Conservation (phyloP, 257 asterid species). For the Asclepias syriaca region DNA sequence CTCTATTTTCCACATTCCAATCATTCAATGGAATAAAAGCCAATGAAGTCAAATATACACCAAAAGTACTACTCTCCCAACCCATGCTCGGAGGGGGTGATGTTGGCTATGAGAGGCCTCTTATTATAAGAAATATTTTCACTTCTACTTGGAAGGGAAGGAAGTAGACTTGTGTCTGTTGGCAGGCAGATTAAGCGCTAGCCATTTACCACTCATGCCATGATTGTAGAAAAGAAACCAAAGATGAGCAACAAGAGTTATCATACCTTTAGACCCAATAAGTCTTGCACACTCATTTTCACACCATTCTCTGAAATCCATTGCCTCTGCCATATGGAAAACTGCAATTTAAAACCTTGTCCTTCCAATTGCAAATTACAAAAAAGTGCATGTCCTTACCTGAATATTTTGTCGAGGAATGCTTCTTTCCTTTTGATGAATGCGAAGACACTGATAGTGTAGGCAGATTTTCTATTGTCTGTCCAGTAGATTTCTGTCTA, state of each 20-base stretch:
- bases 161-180: neutral
- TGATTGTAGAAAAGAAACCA: neutral
- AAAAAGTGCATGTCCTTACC: constrained; percentile 33
- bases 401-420: constrained; percentile 48
- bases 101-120: too few relatives aligned
- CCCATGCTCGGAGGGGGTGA: too few relatives aligned
- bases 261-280: constrained; percentile 74
- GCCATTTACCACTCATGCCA: constrained; percentile 1
- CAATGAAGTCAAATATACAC: neutral
- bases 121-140: neutral
- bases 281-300: constrained; percentile 89
- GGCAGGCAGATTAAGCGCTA: neutral
- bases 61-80: neutral
- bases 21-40: neutral
- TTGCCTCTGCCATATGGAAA: constrained; percentile 56
- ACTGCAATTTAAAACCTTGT: neutral
- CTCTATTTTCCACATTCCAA: neutral
- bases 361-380: neutral
- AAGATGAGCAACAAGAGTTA: neutral
- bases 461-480: constrained; percentile 36
- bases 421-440: constrained; percentile 60
- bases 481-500: constrained; percentile 50
- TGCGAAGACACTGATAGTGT: constrained; percentile 45
- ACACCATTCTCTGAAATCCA: constrained; percentile 90
- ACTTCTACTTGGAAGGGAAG: neutral